Percentiles rank a stretch among this genome's conserved stretches.
Conservation (phyloP, 23 red algal genomes). For the Gracilaria caudata region DNA sequence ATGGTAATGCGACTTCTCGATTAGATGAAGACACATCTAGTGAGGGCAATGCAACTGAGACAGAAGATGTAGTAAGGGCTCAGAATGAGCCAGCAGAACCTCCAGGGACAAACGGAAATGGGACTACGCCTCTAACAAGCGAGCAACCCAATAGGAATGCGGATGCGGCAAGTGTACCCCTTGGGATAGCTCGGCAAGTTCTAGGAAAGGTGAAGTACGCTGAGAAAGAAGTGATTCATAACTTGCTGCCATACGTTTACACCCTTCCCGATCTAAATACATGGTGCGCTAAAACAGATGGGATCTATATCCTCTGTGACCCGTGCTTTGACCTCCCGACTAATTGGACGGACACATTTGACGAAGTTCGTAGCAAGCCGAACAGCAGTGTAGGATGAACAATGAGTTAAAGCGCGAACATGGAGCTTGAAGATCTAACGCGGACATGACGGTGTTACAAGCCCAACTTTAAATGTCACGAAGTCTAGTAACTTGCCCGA, state of each 20-base stretch:
- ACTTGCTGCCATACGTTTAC: constrained; percentile 63
- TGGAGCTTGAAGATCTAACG: not conserved
- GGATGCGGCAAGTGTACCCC: not conserved
- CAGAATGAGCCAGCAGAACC: not conserved
- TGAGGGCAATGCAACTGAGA: not conserved
- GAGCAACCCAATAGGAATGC: not conserved
- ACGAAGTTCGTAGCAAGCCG: constrained; percentile 10
- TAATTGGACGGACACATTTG: constrained; percentile 53
- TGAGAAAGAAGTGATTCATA: constrained; percentile 28
- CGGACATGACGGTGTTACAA: not conserved
- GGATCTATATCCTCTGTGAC: constrained; percentile 59
- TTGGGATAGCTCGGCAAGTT: not conserved
- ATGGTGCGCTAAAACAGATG: constrained; percentile 43
- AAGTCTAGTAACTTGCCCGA: not conserved
- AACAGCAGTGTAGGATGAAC: not conserved
- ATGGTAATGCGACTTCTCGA: not conserved
- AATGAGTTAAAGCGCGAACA: too few species aligned
- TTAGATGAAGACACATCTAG: constrained; percentile 25
- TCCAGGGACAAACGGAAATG: not conserved
- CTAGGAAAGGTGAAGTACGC: constrained; percentile 17
- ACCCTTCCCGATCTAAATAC: constrained; percentile 68
- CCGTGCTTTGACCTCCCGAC: constrained; percentile 41
- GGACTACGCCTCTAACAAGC: not conserved
- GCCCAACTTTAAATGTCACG: not conserved
- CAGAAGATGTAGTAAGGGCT: not conserved